Base-by-base conservation (phyloP, 2,329 filamentous ascomycete genomes). In the Annulohypoxylon truncatum region DNA sequence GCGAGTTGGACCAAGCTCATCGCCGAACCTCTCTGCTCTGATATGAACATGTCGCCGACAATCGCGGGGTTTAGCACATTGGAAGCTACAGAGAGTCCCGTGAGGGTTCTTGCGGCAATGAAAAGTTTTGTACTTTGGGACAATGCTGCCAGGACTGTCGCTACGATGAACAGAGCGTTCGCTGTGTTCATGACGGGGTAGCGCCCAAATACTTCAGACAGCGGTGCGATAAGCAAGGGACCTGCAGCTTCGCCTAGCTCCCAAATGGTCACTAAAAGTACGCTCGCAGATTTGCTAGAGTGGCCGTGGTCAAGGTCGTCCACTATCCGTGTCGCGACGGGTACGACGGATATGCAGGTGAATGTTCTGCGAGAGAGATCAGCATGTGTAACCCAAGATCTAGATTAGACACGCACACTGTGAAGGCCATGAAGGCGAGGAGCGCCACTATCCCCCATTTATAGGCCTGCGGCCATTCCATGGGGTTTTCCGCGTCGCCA, bases 261-360 rank as follows among this genome's bases (percentile, higher is more conserved):
- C 82, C 90, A 90, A 64, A 92, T 87, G 0, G 89, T 91, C 7
- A 93, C 88, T 57, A 92, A 87, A 46, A 94, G 80, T 38, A 86
- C 84, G 70, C 80, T 82, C 13, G 84, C 79, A 0, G 83, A 82
- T 61, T 82, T 82, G 75, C 78, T 79, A 26, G 77, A 71, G 8
- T 73, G 68, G n/a, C 78, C 76, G 15, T 71, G 55, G 61, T 80
- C 75, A 50, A 83, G 79, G 61, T 88, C 85, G 1, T 77, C 70
- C 20, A 85, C 81, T 67, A 88, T 87, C 48, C 77, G 79, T 35
- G 77, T 79, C 5, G 86, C 85, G 52, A 88, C 79, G 0, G 86
- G 85, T 0, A 87, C 83, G 0, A 87, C 79, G 0, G 82, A 82
- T 60, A 87, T 85, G 75, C 85, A 88, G 5, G 84, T 87, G 67